Evolutionary conservation across 169 alveolate species (phyloP).

Genomic region (Eimeria acervulina): DNA sequence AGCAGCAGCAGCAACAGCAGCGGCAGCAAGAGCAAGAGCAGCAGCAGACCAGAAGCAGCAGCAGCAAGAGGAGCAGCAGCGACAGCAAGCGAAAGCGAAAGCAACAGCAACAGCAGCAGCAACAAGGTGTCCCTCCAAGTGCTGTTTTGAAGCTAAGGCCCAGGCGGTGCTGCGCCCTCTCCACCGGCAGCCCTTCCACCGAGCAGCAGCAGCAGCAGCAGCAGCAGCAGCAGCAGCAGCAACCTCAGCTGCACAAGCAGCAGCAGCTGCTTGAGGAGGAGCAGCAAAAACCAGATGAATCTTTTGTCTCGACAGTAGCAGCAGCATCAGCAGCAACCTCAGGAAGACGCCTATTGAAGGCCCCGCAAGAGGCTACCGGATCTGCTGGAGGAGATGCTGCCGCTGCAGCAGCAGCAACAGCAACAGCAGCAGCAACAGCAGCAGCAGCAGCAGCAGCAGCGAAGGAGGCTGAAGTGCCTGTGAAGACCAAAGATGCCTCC

Average conservation of each 20-base stretch:
- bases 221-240: not conserved
- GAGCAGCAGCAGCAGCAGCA: conserved; percentile 26
- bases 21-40: not conserved
- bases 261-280: not conserved
- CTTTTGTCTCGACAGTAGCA: not conserved
- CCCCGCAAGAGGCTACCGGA: too few species aligned
- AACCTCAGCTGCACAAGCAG: too few species aligned
- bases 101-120: conserved; percentile 18
- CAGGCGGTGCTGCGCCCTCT: not conserved
- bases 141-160: not conserved
- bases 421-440: too few species aligned
- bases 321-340: not conserved
- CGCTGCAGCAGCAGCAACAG: too few species aligned
- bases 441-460: too few species aligned
- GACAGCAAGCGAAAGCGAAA: not conserved
- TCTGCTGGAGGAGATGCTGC: too few species aligned
- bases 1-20: not conserved
- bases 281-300: not conserved
- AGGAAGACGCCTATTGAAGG: too few species aligned
- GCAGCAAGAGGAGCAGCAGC: too few species aligned
- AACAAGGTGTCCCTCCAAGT: not conserved
- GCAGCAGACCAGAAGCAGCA: too few species aligned
- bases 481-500: too few species aligned
- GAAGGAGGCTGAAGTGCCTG: too few species aligned
- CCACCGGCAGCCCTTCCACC: not conserved